Evolutionary conservation across 371 early-diverging fungal species (phyloP).

Genomic region (Mucor indicus): DNA sequence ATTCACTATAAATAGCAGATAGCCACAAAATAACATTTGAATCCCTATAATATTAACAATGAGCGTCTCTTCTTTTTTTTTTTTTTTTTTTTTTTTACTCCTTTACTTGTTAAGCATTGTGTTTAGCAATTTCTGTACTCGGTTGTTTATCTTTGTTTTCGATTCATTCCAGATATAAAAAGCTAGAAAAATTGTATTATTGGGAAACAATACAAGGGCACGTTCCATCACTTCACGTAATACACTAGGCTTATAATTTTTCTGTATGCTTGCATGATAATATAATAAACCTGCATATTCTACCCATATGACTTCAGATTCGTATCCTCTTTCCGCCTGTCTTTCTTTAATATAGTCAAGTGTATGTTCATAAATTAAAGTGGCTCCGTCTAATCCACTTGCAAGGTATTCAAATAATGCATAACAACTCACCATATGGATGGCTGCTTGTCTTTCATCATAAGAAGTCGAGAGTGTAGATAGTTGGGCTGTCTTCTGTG

Average conservation of each 20-base stretch:
- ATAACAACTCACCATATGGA: constrained; percentile 42
- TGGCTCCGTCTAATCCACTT: constrained; percentile 45
- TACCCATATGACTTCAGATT: constrained; percentile 40
- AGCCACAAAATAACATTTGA: constrained; percentile 59
- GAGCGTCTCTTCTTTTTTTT: not conserved
- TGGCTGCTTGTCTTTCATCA: constrained; percentile 28
- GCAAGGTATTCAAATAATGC: constrained; percentile 59
- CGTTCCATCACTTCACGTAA: constrained; percentile 48
- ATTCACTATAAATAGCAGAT: constrained; percentile 60
- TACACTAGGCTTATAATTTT: constrained; percentile 43
- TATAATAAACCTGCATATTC: constrained; percentile 44
- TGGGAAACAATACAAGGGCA: constrained; percentile 51
- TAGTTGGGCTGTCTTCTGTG: constrained; percentile 24
- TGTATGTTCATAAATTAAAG: constrained; percentile 45
- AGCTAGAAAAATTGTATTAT: constrained; percentile 55
- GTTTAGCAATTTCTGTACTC: constrained; percentile 56
- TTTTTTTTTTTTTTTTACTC: too few species aligned
- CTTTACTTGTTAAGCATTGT: constrained; percentile 35
- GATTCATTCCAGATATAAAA: constrained; percentile 69
- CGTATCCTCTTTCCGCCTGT: constrained; percentile 41
- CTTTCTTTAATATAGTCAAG: constrained; percentile 37
- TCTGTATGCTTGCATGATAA: constrained; percentile 25
- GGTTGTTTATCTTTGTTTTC: constrained; percentile 60
- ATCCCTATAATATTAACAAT: constrained; percentile 27
- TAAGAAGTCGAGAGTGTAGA: constrained; percentile 22